Evolutionary conservation across 768 basidiomycete genomes (phyloP).

Genomic region (Hypholoma fasciculare): DNA sequence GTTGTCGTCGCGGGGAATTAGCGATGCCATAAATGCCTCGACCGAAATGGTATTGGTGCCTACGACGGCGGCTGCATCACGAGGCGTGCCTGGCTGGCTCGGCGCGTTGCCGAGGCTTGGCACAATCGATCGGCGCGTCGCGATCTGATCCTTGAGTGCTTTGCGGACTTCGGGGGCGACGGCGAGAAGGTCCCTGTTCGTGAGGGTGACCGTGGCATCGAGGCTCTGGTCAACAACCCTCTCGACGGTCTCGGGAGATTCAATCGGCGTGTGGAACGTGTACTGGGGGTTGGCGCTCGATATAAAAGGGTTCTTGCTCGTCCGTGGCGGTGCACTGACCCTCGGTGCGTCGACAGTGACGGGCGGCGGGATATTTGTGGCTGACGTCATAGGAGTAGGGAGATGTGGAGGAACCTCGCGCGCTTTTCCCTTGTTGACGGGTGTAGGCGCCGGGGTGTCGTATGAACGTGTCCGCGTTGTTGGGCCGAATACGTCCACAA

Average conservation of each 20-base stretch:
- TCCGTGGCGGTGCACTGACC: neutral
- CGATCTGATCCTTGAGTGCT: neutral
- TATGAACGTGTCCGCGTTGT: neutral
- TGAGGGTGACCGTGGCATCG: conserved; percentile 5
- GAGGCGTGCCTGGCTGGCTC: neutral
- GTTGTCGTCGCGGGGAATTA: neutral
- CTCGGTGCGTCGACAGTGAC: neutral
- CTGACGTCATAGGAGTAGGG: neutral
- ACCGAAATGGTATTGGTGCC: neutral
- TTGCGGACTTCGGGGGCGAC: neutral
- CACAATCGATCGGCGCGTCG: neutral
- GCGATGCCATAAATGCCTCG: neutral
- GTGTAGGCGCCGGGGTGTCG: neutral
- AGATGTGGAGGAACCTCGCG: neutral
- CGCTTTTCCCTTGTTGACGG: neutral
- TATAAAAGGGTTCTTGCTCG: neutral
- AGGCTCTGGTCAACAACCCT: conserved; percentile 2
- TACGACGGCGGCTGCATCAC: neutral
- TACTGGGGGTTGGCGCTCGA: neutral
- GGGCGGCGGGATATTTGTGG: neutral
- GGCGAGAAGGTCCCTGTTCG: conserved; percentile 4
- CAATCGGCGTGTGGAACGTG: neutral
- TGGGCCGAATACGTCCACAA: neutral
- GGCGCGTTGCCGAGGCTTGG: neutral
- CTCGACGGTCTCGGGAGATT: neutral